phyloP scores from a whole-genome alignment of 176 grass and related monocot species.

The Oryza meridionalis region DNA sequence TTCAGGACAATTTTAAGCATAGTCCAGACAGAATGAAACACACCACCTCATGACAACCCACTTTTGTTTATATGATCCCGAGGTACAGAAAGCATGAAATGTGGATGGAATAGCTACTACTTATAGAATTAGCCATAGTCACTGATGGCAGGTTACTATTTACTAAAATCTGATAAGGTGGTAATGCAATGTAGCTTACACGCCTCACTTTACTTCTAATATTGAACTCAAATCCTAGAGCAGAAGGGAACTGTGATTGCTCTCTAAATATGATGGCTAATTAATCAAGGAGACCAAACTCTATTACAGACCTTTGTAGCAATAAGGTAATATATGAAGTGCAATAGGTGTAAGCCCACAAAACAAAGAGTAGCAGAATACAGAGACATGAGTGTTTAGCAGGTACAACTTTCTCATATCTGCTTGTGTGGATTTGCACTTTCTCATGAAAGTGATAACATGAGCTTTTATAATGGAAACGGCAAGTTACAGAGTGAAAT shows the following conservation, averaged over 20 bases:
- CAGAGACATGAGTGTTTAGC: background rate
- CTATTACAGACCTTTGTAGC: background rate
- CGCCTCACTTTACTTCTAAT: background rate
- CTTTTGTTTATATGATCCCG: too few species aligned
- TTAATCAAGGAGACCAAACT: background rate
- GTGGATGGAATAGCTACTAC: background rate
- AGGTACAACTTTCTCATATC: background rate
- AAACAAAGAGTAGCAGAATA: background rate
- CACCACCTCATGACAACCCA: background rate
- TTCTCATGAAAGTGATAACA: too few species aligned
- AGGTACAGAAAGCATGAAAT: background rate
- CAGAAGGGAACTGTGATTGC: background rate
- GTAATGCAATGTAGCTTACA: background rate
- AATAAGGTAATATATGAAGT: background rate
- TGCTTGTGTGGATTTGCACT: too few species aligned
- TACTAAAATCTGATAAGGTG: background rate
- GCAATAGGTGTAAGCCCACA: background rate
- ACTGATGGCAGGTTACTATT: background rate
- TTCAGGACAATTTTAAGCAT: background rate
- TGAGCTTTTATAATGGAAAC: too few species aligned
- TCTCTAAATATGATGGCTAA: background rate
- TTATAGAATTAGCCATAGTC: background rate
- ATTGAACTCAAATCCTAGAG: slow-evolving; percentile 5
- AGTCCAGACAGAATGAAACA: background rate
- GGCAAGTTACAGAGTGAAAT: too few species aligned